These are phyloP conservation scores for Aspergillus mulundensis DNA, from an alignment of 495 filamentous ascomycete species.

Conservation along the genomic window DNA sequence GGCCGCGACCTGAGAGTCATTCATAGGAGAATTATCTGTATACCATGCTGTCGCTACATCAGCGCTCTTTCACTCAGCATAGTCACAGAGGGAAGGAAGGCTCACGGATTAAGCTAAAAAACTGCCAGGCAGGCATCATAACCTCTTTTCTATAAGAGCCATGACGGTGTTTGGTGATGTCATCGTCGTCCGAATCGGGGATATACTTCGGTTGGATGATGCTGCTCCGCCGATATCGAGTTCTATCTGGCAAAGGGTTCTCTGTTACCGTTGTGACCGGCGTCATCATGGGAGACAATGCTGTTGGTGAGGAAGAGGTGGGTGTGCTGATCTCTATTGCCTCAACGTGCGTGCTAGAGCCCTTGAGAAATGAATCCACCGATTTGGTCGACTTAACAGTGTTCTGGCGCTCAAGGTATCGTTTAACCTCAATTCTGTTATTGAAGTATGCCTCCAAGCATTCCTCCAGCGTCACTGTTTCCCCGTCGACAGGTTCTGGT, in stretches of 20 bases:
- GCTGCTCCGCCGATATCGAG: conserved; percentile 47
- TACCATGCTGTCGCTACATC: conserved; percentile 52
- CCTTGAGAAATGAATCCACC: conserved; percentile 49
- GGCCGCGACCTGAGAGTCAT: conserved; percentile 64
- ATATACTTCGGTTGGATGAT: conserved; percentile 61
- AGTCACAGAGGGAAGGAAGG: not conserved
- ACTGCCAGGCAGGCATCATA: conserved; percentile 96
- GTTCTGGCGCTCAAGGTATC: conserved; percentile 64
- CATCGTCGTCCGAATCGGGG: conserved; percentile 35
- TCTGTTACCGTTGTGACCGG: conserved; percentile 34
- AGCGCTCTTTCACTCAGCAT: conserved; percentile 26
- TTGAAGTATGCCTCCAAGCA: conserved; percentile 95
- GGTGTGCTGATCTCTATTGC: conserved; percentile 51
- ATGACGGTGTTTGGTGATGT: conserved; percentile 26
- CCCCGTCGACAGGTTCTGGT: conserved; percentile 53
- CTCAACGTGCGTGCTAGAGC: conserved; percentile 52
- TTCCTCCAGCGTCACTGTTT: conserved; percentile 73
- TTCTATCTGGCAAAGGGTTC: conserved; percentile 19
- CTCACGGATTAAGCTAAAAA: conserved; percentile 84
- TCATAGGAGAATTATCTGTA: conserved; percentile 66
- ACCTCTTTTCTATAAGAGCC: conserved; percentile 70
- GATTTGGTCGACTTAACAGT: conserved; percentile 52
- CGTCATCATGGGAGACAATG: conserved; percentile 28
- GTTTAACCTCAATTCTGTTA: conserved; percentile 83
- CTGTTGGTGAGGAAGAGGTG: conserved; percentile 35